These are phyloP conservation scores for Fusarium equiseti DNA, from an alignment of 2,329 filamentous ascomycete species.

Conservation along the genomic window DNA sequence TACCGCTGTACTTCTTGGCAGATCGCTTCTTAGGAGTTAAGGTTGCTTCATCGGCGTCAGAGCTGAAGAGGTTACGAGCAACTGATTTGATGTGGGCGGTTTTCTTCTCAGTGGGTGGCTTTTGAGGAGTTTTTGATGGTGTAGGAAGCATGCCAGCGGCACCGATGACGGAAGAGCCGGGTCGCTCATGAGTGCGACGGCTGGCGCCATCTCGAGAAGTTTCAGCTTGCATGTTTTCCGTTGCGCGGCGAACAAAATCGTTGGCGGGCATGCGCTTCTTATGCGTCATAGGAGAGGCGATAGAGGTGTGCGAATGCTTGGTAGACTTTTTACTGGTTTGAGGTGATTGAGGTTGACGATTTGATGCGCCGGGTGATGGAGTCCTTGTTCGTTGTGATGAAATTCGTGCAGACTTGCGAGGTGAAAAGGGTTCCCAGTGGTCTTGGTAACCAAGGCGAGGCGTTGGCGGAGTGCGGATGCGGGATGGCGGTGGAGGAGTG, in stretches of 20 bases:
- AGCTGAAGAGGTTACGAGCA: slow-evolving; percentile 72
- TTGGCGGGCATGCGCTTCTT: slow-evolving; percentile 64
- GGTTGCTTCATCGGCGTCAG: slow-evolving; percentile 69
- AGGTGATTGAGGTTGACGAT: slow-evolving; percentile 52
- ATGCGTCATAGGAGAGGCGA: slow-evolving; percentile 59
- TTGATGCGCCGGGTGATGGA: slow-evolving; percentile 63
- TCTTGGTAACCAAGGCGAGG: slow-evolving; percentile 77
- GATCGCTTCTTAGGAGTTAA: slow-evolving; percentile 70
- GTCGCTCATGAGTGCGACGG: slow-evolving; percentile 53
- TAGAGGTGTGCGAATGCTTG: slow-evolving; percentile 47
- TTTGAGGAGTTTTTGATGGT: slow-evolving; percentile 81
- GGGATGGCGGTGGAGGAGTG: slow-evolving; percentile 71
- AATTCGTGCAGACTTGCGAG: slow-evolving; percentile 76
- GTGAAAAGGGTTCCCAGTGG: slow-evolving; percentile 78
- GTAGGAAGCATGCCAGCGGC: slow-evolving; percentile 75
- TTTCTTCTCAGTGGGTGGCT: slow-evolving; percentile 66
- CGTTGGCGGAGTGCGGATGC: slow-evolving; percentile 74
- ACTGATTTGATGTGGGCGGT: slow-evolving; percentile 65
- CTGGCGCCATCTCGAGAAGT: slow-evolving; percentile 58
- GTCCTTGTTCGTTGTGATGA: slow-evolving; percentile 69
- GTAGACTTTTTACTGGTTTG: slow-evolving; percentile 51
- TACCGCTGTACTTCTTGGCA: slow-evolving; percentile 67
- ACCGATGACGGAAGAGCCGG: slow-evolving; percentile 50
- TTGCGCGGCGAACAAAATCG: slow-evolving; percentile 62
- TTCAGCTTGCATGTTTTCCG: slow-evolving; percentile 60